Conservation (phyloP, 177 flowering plant genomes). For the Vitis hybrid region DNA sequence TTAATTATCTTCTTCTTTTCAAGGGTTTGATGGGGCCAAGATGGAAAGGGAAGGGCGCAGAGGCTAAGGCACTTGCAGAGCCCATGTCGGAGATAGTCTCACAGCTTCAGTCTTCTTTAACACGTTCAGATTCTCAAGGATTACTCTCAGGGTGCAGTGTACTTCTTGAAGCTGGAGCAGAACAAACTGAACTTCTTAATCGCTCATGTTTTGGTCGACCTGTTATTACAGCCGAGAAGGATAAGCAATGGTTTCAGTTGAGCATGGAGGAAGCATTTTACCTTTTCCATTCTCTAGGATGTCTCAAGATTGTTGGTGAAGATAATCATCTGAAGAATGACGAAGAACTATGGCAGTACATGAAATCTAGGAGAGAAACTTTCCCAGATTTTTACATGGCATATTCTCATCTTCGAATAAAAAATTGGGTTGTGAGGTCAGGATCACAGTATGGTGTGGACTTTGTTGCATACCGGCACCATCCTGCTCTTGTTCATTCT, state of each 20-base stretch:
- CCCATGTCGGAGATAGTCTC: slow-evolving; percentile 65
- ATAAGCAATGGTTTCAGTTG: slow-evolving; percentile 60
- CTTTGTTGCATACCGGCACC: slow-evolving; percentile 72
- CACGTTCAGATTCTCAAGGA: slow-evolving; percentile 38
- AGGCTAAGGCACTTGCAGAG: slow-evolving; percentile 53
- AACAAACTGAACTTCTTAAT: slow-evolving; percentile 45
- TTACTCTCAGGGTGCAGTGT: slow-evolving; percentile 45
- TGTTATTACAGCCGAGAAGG: slow-evolving; percentile 42
- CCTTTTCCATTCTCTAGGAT: slow-evolving; percentile 41
- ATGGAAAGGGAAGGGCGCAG: slow-evolving; percentile 68
- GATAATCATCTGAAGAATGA: slow-evolving; percentile 18
- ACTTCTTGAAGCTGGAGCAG: slow-evolving; percentile 41
- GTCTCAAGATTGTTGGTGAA: slow-evolving; percentile 40
- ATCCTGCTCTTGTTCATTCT: slow-evolving; percentile 70
- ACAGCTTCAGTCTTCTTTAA: slow-evolving; percentile 45
- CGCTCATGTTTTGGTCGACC: slow-evolving; percentile 65
- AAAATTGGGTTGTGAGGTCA: slow-evolving; percentile 70
- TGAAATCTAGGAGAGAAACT: slow-evolving; percentile 30
- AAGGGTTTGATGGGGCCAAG: slow-evolving; percentile 49
- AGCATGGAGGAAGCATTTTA: slow-evolving; percentile 60
- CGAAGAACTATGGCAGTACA: slow-evolving; percentile 50
- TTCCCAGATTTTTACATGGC: slow-evolving; percentile 58
- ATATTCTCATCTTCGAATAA: slow-evolving; percentile 56
- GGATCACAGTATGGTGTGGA: slow-evolving; percentile 77
- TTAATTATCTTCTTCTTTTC: neutral